Conservation (phyloP, 257 asterid species). For the Plectranthus barbatus region DNA sequence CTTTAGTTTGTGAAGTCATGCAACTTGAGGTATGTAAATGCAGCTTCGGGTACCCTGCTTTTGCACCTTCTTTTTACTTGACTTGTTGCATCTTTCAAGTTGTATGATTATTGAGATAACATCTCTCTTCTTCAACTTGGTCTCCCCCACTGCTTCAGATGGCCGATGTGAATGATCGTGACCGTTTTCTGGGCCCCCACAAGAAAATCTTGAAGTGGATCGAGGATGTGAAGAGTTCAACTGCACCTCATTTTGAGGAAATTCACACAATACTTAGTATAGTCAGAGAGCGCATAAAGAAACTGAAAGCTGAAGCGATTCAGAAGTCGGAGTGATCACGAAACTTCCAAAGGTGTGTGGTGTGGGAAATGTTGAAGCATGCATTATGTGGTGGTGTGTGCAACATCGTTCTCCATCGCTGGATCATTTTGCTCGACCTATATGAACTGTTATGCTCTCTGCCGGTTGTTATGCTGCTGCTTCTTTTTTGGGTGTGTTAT, state of each 20-base stretch:
- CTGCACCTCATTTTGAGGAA: slow-evolving; percentile 70
- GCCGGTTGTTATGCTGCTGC: neutral
- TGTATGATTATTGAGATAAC: no score
- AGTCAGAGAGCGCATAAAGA: slow-evolving; percentile 31
- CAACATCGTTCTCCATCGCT: no score
- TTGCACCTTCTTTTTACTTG: neutral
- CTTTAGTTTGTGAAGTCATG: slow-evolving; percentile 71
- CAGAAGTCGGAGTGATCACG: slow-evolving; percentile 7
- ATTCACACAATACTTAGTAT: slow-evolving; percentile 32
- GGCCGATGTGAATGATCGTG: slow-evolving; percentile 36
- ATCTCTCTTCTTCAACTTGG: neutral
- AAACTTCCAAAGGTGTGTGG: neutral
- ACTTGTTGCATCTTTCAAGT: neutral
- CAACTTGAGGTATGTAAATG: slow-evolving; percentile 54
- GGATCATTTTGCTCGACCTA: neutral
- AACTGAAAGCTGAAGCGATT: slow-evolving; percentile 21
- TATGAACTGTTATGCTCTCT: neutral
- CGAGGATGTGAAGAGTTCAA: slow-evolving; percentile 56
- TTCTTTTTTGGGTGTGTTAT: neutral
- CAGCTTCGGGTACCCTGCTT: neutral
- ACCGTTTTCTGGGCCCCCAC: slow-evolving; percentile 51
- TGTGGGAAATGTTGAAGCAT: neutral
- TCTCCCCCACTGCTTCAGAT: slow-evolving; percentile 26
- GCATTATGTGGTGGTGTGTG: neutral
- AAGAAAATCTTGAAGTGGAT: no score